These are phyloP conservation scores for Lachancea sp. DNA, from an alignment of 805 yeast species.

Conservation along the genomic window DNA sequence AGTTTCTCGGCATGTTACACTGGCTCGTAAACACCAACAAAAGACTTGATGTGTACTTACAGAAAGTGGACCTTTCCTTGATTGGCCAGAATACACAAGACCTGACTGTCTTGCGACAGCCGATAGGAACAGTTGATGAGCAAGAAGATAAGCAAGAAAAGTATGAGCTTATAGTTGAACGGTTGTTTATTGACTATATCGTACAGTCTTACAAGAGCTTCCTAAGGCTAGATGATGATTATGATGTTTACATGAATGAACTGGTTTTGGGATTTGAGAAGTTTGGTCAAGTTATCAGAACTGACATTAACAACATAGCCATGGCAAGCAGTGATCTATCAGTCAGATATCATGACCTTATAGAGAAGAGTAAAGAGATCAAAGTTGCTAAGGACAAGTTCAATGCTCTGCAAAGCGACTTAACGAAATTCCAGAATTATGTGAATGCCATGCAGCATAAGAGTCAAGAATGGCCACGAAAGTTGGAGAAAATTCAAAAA, in stretches of 20 bases:
- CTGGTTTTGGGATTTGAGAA: slow-evolving; percentile 50
- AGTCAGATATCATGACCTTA: slow-evolving; percentile 36
- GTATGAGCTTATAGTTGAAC: slow-evolving; percentile 35
- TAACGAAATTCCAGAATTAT: slow-evolving; percentile 63
- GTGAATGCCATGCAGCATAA: slow-evolving; percentile 60
- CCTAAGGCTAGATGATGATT: slow-evolving; percentile 59
- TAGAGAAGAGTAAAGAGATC: slow-evolving; percentile 41
- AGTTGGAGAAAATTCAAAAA: slow-evolving; percentile 47
- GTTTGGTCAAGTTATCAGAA: slow-evolving; percentile 44
- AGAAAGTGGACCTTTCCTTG: slow-evolving; percentile 20
- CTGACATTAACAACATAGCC: slow-evolving; percentile 39
- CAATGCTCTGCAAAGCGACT: slow-evolving; percentile 62
- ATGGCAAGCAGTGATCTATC: slow-evolving; percentile 38
- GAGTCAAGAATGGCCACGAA: slow-evolving; percentile 56
- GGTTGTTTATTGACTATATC: slow-evolving; percentile 53
- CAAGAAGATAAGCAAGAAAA: slow-evolving; percentile 30
- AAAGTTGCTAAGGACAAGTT: slow-evolving; percentile 50
- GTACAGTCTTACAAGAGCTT: slow-evolving; percentile 62
- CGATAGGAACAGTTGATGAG: slow-evolving; percentile 24
- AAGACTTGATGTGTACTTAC: slow-evolving; percentile 34
- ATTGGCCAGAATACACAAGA: slow-evolving; percentile 29
- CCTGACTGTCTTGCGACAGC: slow-evolving; percentile 23
- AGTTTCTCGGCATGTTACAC: slow-evolving; percentile 71
- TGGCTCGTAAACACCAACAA: slow-evolving; percentile 65
- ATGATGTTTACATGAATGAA: slow-evolving; percentile 45